A percentile compares a stretch with the other conserved stretches of the same genome.
Evolutionary conservation across 108 stramenopile genomes (phyloP).

Genomic region (Skeletonema tropicum): DNA sequence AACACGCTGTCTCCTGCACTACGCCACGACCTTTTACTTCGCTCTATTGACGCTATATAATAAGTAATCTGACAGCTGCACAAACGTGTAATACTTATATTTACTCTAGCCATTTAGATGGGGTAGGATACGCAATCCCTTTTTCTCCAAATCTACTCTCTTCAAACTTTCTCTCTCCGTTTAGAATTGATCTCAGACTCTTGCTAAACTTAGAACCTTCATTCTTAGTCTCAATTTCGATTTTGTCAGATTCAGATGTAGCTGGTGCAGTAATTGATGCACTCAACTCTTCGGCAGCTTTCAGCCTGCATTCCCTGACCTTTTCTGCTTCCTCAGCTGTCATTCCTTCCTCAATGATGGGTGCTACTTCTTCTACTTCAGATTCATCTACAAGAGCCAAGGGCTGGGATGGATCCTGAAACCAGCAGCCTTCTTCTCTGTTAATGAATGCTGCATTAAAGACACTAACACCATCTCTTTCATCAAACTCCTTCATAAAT

Average conservation of each 20-base stretch:
- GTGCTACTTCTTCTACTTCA: background rate
- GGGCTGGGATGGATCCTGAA: constrained; percentile 17
- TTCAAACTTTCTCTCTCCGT: background rate
- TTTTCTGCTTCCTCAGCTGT: constrained; percentile 6
- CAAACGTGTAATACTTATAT: background rate
- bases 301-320: background rate
- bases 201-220: background rate
- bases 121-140: background rate
- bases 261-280: background rate
- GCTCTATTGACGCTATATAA: too few species aligned
- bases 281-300: background rate
- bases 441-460: constrained; percentile 70
- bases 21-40: too few species aligned
- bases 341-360: background rate
- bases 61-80: too few species aligned
- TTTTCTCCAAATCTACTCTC: background rate
- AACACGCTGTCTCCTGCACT: too few species aligned
- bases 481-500: constrained; percentile 63
- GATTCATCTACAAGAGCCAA: background rate
- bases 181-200: background rate
- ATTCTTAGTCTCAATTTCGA: background rate
- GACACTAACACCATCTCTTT: constrained; percentile 62
- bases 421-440: constrained; percentile 46
- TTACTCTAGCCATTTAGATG: constrained; percentile 5
- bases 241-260: background rate